These are phyloP conservation scores for Telopea speciosissima DNA, from an alignment of 177 flowering plant species.

Conservation along the genomic window DNA sequence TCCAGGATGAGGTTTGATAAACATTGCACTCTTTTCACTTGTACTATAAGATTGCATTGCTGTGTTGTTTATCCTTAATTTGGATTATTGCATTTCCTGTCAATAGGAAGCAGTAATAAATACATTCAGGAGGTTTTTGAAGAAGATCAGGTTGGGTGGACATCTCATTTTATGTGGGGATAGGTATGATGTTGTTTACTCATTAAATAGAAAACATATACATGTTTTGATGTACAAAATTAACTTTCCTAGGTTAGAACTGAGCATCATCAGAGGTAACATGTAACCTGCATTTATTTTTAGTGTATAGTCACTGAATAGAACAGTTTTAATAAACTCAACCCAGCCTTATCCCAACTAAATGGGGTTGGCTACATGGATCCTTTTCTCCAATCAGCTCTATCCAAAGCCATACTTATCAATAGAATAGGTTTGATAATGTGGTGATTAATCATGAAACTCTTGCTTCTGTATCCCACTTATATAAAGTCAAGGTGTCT, in stretches of 20 bases:
- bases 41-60: neutral
- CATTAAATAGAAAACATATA: neutral
- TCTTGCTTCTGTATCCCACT: no score
- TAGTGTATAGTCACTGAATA: no score
- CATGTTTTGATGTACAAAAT: neutral
- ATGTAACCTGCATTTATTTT: no score
- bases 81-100: neutral
- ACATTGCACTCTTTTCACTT: neutral
- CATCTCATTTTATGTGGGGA: conserved; percentile 42
- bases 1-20: conserved; percentile 32
- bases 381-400: no score
- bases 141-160: conserved; percentile 33
- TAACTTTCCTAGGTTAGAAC: neutral
- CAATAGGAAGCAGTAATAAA: conserved; percentile 33
- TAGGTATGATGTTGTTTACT: conserved; percentile 21
- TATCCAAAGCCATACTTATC: no score
- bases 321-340: no score
- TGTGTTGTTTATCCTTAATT: neutral
- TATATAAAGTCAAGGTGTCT: no score
- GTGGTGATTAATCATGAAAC: no score
- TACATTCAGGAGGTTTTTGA: conserved; percentile 32
- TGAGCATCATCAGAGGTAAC: neutral
- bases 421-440: no score
- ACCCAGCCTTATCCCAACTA: no score
- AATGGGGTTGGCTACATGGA: no score